These are phyloP conservation scores for Pseudogymnoascus sp. DNA, from an alignment of 2,329 filamentous ascomycete genomes.

Conservation along the genomic window DNA sequence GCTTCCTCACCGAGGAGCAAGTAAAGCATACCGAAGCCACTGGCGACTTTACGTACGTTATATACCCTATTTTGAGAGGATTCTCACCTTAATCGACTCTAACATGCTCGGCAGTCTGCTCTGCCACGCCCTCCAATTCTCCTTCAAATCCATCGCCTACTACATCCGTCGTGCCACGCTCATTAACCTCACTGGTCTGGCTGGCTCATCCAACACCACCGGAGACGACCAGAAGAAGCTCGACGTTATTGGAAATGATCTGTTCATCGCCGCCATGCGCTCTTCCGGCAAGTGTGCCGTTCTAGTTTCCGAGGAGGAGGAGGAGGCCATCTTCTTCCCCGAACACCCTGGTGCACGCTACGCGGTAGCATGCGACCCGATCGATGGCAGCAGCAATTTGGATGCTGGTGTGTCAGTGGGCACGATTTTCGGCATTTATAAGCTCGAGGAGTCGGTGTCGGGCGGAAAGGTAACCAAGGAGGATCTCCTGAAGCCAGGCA, in stretches of 20 bases:
- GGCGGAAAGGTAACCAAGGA: constrained; percentile 67
- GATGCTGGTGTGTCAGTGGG: constrained; percentile 97
- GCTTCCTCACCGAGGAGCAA: constrained; percentile 95
- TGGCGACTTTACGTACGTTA: constrained; percentile 89
- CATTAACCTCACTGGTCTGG: constrained; percentile 91
- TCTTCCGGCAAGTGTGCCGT: constrained; percentile 85
- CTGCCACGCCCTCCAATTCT: constrained; percentile 96
- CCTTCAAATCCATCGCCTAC: constrained; percentile 99
- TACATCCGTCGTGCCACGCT: constrained; percentile 95
- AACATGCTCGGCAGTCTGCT: constrained; percentile 56
- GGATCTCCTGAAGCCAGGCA: constrained; percentile 82
- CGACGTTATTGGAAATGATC: constrained; percentile 64
- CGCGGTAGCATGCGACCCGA: constrained; percentile 93
- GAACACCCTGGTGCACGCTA: constrained; percentile 71
- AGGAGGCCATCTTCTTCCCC: constrained; percentile 81
- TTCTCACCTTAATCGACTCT: constrained; percentile 6
- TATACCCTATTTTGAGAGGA: neutral
- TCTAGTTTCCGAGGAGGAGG: constrained; percentile 96
- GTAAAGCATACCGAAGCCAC: constrained; percentile 87
- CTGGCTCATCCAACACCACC: constrained; percentile 88
- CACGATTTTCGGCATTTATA: constrained; percentile 93
- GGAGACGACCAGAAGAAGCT: constrained; percentile 49
- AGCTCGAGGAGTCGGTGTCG: constrained; percentile 56
- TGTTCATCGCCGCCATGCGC: constrained; percentile 93
- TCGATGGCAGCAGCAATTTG: constrained; percentile 94